Percentiles rank a stretch among this genome's conserved stretches.
phyloP scores from a whole-genome alignment of 306 rosid species.

The Inga oerstediana region DNA sequence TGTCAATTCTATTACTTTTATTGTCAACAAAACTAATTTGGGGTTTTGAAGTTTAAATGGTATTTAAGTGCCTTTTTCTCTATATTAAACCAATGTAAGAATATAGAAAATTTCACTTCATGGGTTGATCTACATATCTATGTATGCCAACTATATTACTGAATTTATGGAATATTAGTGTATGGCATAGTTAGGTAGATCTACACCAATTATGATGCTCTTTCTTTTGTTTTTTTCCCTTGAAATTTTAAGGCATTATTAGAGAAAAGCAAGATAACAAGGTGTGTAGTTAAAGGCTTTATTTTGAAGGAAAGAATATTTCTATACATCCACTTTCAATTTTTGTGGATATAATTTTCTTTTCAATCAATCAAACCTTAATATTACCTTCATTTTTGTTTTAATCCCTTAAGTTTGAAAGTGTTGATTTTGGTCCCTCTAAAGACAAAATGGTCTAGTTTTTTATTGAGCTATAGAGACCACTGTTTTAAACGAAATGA shows the following conservation, averaged over 20 bases:
- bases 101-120: not conserved
- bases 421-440: too few relatives aligned
- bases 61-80: too few relatives aligned
- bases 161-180: not conserved
- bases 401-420: too few relatives aligned
- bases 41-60: too few relatives aligned
- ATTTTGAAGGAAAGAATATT: not conserved
- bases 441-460: rapidly evolving
- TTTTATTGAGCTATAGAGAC: too few relatives aligned
- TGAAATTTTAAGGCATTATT: not conserved
- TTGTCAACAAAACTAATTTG: too few relatives aligned
- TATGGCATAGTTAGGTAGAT: not conserved
- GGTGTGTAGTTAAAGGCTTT: not conserved
- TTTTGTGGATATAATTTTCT: not conserved
- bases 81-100: too few relatives aligned
- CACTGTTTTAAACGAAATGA: too few relatives aligned
- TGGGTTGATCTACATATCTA: not conserved
- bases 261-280: not conserved
- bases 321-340: not conserved
- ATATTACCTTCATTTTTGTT: too few relatives aligned
- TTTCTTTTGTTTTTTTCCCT: not conserved
- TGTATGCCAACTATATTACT: not conserved
- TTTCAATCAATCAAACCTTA: not conserved
- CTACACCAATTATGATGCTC: not conserved
- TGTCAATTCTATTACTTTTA: too few relatives aligned